Evolutionary conservation across 345 rosid genomes (phyloP).

Genomic region (Salix dunnii): DNA sequence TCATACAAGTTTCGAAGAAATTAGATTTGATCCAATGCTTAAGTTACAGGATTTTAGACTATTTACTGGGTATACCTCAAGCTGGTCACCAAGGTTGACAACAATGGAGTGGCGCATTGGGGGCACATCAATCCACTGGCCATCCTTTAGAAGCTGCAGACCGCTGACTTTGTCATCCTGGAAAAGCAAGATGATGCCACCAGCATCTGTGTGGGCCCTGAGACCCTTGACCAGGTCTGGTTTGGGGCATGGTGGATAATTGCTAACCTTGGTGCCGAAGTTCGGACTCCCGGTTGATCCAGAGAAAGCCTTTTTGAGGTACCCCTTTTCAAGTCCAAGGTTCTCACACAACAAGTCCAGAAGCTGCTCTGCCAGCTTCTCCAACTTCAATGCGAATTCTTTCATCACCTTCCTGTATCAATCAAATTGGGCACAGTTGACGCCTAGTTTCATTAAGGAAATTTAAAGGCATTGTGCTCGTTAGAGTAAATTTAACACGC

Average conservation of each 20-base stretch:
- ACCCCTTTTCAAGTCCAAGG: conserved; percentile 75
- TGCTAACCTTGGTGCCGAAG: conserved; percentile 89
- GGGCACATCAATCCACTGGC: conserved; percentile 84
- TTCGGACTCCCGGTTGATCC: conserved; percentile 64
- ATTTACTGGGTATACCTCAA: conserved; percentile 49
- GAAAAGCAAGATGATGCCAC: conserved; percentile 84
- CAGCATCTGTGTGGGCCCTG: conserved; percentile 97
- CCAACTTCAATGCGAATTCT: conserved; percentile 66
- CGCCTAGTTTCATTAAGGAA: too few relatives aligned
- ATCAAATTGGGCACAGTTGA: neutral
- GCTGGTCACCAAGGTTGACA: conserved; percentile 87
- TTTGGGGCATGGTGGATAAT: conserved; percentile 94
- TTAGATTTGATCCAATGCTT: neutral
- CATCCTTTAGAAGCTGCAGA: conserved; percentile 90
- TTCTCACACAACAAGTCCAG: conserved; percentile 79
- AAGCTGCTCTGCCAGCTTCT: conserved; percentile 78
- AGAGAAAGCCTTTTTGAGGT: conserved; percentile 57
- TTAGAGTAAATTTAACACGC: neutral
- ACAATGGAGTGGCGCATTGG: conserved; percentile 94
- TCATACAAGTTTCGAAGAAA: neutral
- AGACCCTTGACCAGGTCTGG: conserved; percentile 91
- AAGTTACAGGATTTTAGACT: neutral
- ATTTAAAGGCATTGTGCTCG: neutral
- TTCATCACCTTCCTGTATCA: conserved; percentile 62
- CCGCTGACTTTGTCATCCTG: conserved; percentile 90